Evolutionary conservation across 345 rosid genomes (phyloP).

Genomic region (Populus pruinosa): DNA sequence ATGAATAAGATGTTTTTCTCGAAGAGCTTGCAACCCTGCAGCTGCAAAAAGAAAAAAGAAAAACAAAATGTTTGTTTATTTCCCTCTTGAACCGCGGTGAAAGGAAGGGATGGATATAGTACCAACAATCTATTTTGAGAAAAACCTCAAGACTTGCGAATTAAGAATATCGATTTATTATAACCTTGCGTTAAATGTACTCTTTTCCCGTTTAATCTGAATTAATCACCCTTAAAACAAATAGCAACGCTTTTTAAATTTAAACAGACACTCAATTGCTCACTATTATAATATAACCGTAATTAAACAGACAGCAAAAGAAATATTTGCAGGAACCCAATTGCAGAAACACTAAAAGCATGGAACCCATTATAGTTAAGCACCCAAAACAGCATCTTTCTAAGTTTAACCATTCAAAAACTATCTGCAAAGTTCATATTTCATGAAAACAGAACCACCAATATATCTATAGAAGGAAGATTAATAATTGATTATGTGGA

Average conservation of each 20-base stretch:
- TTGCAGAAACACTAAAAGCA: neutral
- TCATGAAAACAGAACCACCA: neutral
- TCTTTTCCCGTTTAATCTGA: neutral
- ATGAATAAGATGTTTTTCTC: constrained; percentile 73
- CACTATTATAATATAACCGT: neutral
- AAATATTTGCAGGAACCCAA: neutral
- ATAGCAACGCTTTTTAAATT: neutral
- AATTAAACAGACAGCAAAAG: neutral
- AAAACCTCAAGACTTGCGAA: neutral
- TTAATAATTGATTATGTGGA: neutral
- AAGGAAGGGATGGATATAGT: neutral
- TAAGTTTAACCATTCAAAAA: constrained; percentile 6
- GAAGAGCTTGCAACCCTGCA: constrained; percentile 79
- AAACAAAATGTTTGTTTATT: neutral
- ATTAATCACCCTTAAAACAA: neutral
- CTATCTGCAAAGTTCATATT: neutral
- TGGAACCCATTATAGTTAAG: neutral
- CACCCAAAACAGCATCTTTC: neutral
- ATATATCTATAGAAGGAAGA: neutral
- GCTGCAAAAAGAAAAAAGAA: constrained; percentile 37
- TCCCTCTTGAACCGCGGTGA: neutral
- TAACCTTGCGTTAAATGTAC: neutral
- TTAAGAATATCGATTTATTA: neutral
- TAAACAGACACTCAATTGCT: neutral
- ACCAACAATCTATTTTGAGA: neutral